These are phyloP conservation scores for Cercospora sp. DNA, from an alignment of 2,329 filamentous ascomycete genomes.

Conservation along the genomic window DNA sequence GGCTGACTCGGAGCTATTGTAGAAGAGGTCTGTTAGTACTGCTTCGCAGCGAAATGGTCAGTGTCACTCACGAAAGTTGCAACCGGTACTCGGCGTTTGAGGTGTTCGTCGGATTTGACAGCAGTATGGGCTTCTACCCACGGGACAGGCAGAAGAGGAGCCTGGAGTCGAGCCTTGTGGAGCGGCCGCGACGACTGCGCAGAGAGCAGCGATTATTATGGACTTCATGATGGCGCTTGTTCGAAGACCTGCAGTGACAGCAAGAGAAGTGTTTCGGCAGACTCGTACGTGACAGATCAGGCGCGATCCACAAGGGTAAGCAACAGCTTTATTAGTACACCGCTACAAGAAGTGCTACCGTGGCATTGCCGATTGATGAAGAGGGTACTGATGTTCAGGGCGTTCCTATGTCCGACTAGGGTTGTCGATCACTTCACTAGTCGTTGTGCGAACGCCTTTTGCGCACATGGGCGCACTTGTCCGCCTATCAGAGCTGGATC, in stretches of 20 bases:
- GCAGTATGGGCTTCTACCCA: not conserved
- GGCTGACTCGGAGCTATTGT: not conserved
- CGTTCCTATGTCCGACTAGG: not conserved
- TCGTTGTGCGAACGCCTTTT: not conserved
- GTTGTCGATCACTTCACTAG: not conserved
- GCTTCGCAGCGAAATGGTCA: not conserved
- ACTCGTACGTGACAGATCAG: not conserved
- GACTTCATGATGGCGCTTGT: not conserved
- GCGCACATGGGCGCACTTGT: not conserved
- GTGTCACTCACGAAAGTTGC: not conserved
- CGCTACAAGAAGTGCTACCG: not conserved
- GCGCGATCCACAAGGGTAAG: not conserved
- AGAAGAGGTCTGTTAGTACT: not conserved
- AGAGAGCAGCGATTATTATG: not conserved
- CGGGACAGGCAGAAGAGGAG: not conserved
- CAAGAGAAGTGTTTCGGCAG: not conserved
- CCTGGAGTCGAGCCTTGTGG: not conserved
- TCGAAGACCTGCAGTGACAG: not conserved
- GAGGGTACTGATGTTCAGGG: not conserved
- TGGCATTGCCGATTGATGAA: not conserved
- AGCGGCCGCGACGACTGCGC: not conserved
- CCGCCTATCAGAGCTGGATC: not conserved
- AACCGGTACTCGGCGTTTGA: not conserved
- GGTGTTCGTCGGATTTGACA: not conserved
- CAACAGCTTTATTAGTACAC: not conserved